Evolutionary conservation across 75 land plant species (phyloP).

Genomic region (Cryptomeria japonica): DNA sequence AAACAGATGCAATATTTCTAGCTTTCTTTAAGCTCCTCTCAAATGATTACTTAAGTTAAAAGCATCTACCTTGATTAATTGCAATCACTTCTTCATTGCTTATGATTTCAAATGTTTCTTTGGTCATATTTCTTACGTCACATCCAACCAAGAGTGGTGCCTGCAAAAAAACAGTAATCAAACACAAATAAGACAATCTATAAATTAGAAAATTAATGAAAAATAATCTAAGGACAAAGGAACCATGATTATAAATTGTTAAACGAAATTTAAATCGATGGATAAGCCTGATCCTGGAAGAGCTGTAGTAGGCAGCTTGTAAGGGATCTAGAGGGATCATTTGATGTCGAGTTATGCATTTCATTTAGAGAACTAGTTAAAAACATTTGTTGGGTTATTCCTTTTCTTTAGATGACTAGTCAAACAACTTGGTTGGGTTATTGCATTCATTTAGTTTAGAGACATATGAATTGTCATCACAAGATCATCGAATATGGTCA

Average conservation of each 20-base stretch:
- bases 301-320: not conserved
- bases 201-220: not conserved
- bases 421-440: not conserved
- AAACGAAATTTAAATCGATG: not conserved
- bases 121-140: slow-evolving; percentile 71
- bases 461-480: not conserved
- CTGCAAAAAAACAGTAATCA: slow-evolving; percentile 32
- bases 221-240: not conserved
- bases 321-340: not conserved
- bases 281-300: not conserved
- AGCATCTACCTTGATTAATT: slow-evolving; percentile 80
- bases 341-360: not conserved
- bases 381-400: not conserved
- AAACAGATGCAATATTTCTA: not conserved
- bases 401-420: not conserved
- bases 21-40: not conserved
- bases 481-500: not conserved
- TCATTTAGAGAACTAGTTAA: not conserved
- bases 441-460: too few relatives aligned
- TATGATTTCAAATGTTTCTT: slow-evolving; percentile 51
- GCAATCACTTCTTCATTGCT: slow-evolving; percentile 84
- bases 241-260: not conserved
- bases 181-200: not conserved
- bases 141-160: slow-evolving; percentile 92
- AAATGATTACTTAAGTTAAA: not conserved